A percentile compares a stretch with the other conserved stretches of the same genome.
These are phyloP conservation scores for Metarhizium robertsii DNA, from an alignment of 2,329 filamentous ascomycete genomes.

Conservation along the genomic window DNA sequence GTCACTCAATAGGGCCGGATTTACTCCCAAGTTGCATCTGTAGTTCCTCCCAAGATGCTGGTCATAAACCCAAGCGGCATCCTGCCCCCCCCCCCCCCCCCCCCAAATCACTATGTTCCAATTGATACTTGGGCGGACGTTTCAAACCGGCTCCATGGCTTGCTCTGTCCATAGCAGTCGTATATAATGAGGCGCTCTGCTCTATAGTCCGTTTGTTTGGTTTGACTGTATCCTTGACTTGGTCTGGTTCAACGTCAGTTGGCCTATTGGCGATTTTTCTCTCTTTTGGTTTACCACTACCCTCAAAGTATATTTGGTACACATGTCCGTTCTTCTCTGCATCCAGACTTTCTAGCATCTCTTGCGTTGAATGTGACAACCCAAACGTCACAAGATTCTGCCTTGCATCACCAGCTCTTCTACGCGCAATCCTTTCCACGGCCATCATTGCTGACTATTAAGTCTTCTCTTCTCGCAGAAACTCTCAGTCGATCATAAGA, in stretches of 20 bases:
- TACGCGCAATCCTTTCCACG: background rate
- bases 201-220: background rate
- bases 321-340: background rate
- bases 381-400: background rate
- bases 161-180: background rate
- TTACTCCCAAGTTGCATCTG: background rate
- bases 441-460: background rate
- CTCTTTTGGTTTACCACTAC: background rate
- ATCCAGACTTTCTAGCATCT: background rate
- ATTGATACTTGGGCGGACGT: background rate
- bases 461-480: background rate
- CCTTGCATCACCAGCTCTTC: background rate
- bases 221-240: background rate
- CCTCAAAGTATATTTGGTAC: background rate
- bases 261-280: background rate
- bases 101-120: background rate
- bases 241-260: no score
- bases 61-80: background rate
- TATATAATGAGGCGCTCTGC: background rate
- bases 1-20: conserved; percentile 2
- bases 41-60: background rate
- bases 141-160: background rate
- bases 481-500: background rate
- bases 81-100: background rate
- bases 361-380: background rate